Base-by-base conservation (phyloP, 208 protist species). In the Trypanosoma melophagium region DNA sequence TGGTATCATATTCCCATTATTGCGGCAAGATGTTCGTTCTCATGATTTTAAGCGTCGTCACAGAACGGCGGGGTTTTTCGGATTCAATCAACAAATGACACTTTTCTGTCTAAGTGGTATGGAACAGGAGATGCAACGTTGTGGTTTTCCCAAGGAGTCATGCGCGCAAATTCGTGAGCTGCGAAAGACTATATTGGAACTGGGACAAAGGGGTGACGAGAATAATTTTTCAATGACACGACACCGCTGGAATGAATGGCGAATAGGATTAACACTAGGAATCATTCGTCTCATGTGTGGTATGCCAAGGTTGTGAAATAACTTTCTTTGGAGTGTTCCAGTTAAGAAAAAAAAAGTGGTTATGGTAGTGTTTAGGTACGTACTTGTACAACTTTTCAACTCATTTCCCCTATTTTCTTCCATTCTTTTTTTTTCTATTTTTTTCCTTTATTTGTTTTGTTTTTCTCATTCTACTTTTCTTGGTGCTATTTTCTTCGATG, bases 1-100 rank as follows among this genome's bases (percentile, higher is more conserved):
- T 67, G 80, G 82, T 31, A 89, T 97, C 55, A 80, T 96, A 8
- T 97, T 95, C 41, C 93, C 93, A 14, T 66, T 97, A 31, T 76
- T 96, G 21, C 86, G 88, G 21, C 69, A 81, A 38, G 90, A 96
- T 61, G 73, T 69, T 42, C 64, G 73, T 49, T 91, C 84, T 25
- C 90, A 85, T 69, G 90, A 96, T 65, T 78, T 76, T 4, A 89
- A 87, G 68, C 81, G 88, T 35, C 81, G 87, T 2, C 80, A 86
- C 45, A 78, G 67, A 55, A 90, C 84, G 24, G 90, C 90, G 1
- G 79, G 82, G 10, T 92, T 85, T 66, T 96, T 96, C 66, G 83
- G 81, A 47, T 94, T 94, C 64, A 86, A 88, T 66, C 77, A 77
- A 50, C 85, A 92, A 60, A 89, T 90, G 86, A 93, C 88, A 47